Conservation (phyloP, 768 basidiomycete genomes). For the Lactarius evosmus region DNA sequence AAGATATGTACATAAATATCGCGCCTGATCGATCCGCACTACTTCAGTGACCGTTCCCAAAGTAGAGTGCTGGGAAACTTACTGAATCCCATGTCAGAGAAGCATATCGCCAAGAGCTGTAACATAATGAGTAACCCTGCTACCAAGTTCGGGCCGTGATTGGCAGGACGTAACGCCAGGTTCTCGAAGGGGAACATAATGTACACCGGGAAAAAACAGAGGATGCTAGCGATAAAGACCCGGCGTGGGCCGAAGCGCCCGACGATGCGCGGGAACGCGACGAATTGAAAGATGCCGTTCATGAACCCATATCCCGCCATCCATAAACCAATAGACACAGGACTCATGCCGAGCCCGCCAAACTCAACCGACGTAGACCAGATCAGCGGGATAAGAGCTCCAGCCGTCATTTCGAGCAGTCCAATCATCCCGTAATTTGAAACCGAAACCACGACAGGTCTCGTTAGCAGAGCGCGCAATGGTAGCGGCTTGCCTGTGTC, state of each 20-base stretch:
- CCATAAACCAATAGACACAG: slow-evolving; percentile 39
- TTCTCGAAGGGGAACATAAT: slow-evolving; percentile 33
- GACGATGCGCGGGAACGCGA: slow-evolving; percentile 40
- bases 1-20: slow-evolving; percentile 65
- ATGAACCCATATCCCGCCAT: slow-evolving; percentile 38
- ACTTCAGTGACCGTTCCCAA: background rate
- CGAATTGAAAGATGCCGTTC: slow-evolving; percentile 40
- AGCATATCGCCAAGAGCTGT: slow-evolving; percentile 13
- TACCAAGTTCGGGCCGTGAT: background rate
- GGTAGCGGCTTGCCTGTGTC: slow-evolving; percentile 25
- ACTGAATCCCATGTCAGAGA: slow-evolving; percentile 24
- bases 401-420: slow-evolving; percentile 43
- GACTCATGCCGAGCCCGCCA: slow-evolving; percentile 40
- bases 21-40: slow-evolving; percentile 45
- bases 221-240: slow-evolving; percentile 31
- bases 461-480: slow-evolving; percentile 37
- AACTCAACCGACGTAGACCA: slow-evolving; percentile 43
- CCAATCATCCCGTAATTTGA: slow-evolving; percentile 43
- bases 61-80: background rate
- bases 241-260: slow-evolving; percentile 38
- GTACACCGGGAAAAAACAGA: slow-evolving; percentile 31
- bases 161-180: slow-evolving; percentile 1
- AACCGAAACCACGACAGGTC: slow-evolving; percentile 42
- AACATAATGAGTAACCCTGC: slow-evolving; percentile 9
- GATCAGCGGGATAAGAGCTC: slow-evolving; percentile 45